Conservation (phyloP, 2,329 filamentous ascomycete genomes). For the Scedosporium boydii region DNA sequence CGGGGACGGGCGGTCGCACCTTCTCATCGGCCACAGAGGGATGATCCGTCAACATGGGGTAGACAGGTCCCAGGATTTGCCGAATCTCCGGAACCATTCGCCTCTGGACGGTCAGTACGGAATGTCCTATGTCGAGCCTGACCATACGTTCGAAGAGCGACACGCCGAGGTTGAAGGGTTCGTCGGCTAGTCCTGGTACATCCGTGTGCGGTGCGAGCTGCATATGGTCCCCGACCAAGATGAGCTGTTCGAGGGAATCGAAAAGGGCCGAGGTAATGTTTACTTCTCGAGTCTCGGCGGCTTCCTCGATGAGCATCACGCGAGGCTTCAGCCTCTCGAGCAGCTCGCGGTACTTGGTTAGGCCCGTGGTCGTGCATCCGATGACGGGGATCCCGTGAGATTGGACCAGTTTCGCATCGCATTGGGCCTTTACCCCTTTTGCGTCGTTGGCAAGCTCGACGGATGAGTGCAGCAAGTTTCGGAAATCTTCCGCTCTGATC, state of each 20-base stretch:
- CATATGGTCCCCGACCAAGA: constrained; percentile 67
- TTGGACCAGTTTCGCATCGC: constrained; percentile 37
- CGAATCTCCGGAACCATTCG: constrained; percentile 40
- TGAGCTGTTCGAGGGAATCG: constrained; percentile 40
- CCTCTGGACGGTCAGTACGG: constrained; percentile 58
- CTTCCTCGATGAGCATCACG: constrained; percentile 68
- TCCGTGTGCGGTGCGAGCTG: constrained; percentile 66
- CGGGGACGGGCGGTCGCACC: constrained; percentile 30
- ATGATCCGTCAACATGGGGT: constrained; percentile 35
- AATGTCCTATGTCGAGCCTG: constrained; percentile 52
- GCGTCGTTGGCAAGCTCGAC: constrained; percentile 37
- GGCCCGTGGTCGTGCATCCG: constrained; percentile 64
- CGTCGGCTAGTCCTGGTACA: constrained; percentile 44
- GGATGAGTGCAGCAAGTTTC: constrained; percentile 39
- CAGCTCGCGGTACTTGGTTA: constrained; percentile 70
- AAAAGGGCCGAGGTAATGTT: constrained; percentile 43
- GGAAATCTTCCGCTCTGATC: constrained; percentile 35
- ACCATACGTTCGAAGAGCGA: constrained; percentile 76
- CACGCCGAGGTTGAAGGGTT: constrained; percentile 58
- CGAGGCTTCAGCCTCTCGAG: constrained; percentile 56
- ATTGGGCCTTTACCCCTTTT: constrained; percentile 48
- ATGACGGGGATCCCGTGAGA: constrained; percentile 39
- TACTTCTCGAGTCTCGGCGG: constrained; percentile 65
- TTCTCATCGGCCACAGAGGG: constrained; percentile 22
- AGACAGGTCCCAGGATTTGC: constrained; percentile 35